Conservation (phyloP, 2,329 filamentous ascomycete species). For the Exophiala alcalophila region DNA sequence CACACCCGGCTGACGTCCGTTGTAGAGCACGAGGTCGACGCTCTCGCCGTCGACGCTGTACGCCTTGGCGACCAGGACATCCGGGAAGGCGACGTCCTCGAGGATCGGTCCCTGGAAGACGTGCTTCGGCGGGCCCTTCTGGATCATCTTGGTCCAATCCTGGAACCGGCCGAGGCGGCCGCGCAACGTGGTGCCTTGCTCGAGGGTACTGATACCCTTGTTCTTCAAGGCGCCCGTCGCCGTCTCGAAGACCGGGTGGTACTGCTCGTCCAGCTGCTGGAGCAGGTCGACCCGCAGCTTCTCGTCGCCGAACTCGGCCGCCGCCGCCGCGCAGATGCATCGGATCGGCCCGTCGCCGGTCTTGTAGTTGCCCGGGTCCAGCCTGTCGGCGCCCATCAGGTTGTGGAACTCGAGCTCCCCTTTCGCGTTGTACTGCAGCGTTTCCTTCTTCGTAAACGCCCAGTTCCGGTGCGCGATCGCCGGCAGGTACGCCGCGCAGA, state of each 20-base stretch:
- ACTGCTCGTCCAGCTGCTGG: conserved; percentile 22
- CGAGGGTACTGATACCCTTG: conserved; percentile 14
- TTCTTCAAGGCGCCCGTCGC: conserved; percentile 17
- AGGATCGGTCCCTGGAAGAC: conserved; percentile 13
- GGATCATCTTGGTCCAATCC: conserved; percentile 17
- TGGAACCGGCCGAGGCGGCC: conserved; percentile 14
- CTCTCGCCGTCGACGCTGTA: conserved; percentile 14
- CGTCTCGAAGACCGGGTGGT: conserved; percentile 17
- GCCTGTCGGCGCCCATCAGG: conserved; percentile 24
- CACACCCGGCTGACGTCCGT: conserved; percentile 7
- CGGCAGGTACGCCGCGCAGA: conserved; percentile 23
- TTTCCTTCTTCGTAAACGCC: conserved; percentile 24
- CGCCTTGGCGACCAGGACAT: conserved; percentile 19
- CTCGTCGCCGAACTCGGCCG: conserved; percentile 23
- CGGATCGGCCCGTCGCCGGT: conserved; percentile 18
- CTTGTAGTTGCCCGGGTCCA: conserved; percentile 27
- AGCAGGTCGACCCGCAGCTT: conserved; percentile 13
- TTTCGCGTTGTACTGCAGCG: conserved; percentile 13
- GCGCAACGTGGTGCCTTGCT: conserved; percentile 7
- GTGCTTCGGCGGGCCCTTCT: conserved; percentile 10
- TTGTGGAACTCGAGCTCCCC: conserved; percentile 16
- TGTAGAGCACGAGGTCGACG: conserved; percentile 19
- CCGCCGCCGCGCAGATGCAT: conserved; percentile 11
- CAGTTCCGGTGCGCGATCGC: conserved; percentile 26
- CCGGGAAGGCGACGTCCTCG: conserved; percentile 15